phyloP scores from a whole-genome alignment of 495 filamentous ascomycete species.

The Extremus antarcticus region DNA sequence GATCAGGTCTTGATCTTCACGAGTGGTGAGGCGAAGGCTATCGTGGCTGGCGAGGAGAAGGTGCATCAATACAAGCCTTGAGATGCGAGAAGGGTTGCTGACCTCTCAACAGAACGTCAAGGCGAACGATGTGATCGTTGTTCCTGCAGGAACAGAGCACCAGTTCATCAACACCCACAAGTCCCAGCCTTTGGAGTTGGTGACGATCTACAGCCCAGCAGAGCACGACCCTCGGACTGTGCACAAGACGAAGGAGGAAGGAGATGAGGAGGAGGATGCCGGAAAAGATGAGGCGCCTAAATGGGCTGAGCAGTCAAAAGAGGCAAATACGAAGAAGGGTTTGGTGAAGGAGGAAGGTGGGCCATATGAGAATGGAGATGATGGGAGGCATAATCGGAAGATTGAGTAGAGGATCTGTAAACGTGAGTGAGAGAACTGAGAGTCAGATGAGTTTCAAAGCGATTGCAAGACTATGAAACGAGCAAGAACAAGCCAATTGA shows the following conservation, averaged over 20 bases:
- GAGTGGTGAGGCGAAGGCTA: slow-evolving; percentile 44
- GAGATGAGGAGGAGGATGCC: slow-evolving; percentile 47
- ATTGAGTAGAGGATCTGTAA: background rate
- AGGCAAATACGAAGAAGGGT: slow-evolving; percentile 46
- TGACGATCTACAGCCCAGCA: slow-evolving; percentile 53
- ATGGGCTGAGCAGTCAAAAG: slow-evolving; percentile 45
- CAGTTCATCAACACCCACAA: slow-evolving; percentile 53
- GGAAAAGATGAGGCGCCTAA: slow-evolving; percentile 51
- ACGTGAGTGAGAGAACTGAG: no score
- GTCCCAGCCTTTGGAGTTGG: slow-evolving; percentile 40
- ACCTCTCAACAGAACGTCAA: slow-evolving; percentile 31
- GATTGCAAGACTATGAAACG: background rate
- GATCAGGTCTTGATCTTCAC: slow-evolving; percentile 58
- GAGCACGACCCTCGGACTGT: slow-evolving; percentile 48
- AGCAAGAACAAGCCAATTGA: background rate
- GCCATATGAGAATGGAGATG: slow-evolving; percentile 23
- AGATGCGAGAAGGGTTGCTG: background rate
- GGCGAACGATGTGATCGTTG: slow-evolving; percentile 50
- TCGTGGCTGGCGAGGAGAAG: slow-evolving; percentile 49
- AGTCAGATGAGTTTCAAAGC: background rate
- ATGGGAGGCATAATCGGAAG: slow-evolving; percentile 17
- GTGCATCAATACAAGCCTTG: background rate
- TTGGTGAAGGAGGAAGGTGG: slow-evolving; percentile 36
- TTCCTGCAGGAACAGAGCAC: slow-evolving; percentile 55
- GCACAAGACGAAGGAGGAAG: slow-evolving; percentile 52